Evolutionary conservation across 208 protist genomes (phyloP).

Genomic region (Cochliopodium minus): DNA sequence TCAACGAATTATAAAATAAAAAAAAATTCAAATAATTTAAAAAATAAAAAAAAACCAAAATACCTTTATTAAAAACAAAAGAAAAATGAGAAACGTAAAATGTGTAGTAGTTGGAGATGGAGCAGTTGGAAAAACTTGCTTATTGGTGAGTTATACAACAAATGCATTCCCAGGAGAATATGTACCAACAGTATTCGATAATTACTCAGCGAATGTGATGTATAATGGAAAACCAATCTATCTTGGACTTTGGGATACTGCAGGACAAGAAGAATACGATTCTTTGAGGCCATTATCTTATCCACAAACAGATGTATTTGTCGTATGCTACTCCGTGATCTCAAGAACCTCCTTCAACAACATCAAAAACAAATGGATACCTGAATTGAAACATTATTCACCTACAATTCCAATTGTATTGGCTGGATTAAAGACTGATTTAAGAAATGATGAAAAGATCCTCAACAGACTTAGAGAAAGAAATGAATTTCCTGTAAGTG

Average conservation of each 20-base stretch:
- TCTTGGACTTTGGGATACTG: not conserved
- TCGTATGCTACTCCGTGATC: slow-evolving; percentile 50
- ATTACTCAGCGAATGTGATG: not conserved
- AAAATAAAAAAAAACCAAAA: too few species aligned
- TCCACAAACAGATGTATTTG: slow-evolving; percentile 52
- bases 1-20: too few species aligned
- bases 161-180: too few species aligned
- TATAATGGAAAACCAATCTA: not conserved
- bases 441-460: not conserved
- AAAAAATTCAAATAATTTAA: too few species aligned
- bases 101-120: too few species aligned
- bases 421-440: not conserved
- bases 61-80: too few species aligned
- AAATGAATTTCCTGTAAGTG: not conserved
- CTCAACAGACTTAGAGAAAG: not conserved
- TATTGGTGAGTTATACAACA: too few species aligned
- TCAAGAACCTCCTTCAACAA: slow-evolving; percentile 42
- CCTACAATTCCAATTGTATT: not conserved
- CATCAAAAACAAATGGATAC: slow-evolving; percentile 27
- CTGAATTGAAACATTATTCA: slow-evolving; percentile 23
- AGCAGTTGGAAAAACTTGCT: too few species aligned
- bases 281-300: slow-evolving; percentile 43
- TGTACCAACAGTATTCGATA: too few species aligned
- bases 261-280: slow-evolving; percentile 9
- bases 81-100: too few species aligned